Base-by-base conservation (phyloP, 371 early-diverging fungal species). In the Smittium mucronatum region DNA sequence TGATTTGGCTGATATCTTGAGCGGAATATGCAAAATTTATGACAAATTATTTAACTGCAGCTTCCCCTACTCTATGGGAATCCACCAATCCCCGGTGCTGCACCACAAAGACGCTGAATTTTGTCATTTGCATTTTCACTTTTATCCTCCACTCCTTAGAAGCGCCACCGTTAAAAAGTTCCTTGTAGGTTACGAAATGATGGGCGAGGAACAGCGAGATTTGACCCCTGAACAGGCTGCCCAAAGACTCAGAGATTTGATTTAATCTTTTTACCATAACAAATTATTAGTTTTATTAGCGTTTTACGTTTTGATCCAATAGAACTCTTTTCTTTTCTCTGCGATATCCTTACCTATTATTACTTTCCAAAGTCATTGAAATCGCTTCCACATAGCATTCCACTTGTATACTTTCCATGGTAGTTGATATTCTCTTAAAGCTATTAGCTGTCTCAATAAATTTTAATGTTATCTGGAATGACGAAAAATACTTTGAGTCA, bases 51-150 rank as follows among this genome's bases (percentile, higher is more conserved):
- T 97, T 76, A 72, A 87, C 67, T 88, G 87, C 74, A 85, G 87
- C n/a, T 97, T 97, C 78, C 96, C 97, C 15, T 95, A 95, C 76
- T 92, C 93, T 0, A 94, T 94, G 95, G 95, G 97, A 2, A 76
- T 93, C 63, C 94, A 93, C 74, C 90, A 91, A 70, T 84, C 92
- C 8, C 92, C 93, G 1, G 79, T 82, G 29, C 76, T 75, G 21
- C 61, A 65, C 2, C 77, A 79, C 30, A 81, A 74, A 0, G 81
- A 84, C 21, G 65, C 74, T 15, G 72, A 71, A 34, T 78, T 72
- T 59, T 81, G 84, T 25, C 94, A 94, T 78, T 77, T 97, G 58
- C 97, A 95, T 75, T 57, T 94, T 57, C 96, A 97, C 75, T 95
- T 93, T 73, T 97, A 95, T 75, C 96, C 96, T 59, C 94, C 96